Evolutionary conservation across 208 protist genomes (phyloP).

Genomic region (Trypanosoma congolense): DNA sequence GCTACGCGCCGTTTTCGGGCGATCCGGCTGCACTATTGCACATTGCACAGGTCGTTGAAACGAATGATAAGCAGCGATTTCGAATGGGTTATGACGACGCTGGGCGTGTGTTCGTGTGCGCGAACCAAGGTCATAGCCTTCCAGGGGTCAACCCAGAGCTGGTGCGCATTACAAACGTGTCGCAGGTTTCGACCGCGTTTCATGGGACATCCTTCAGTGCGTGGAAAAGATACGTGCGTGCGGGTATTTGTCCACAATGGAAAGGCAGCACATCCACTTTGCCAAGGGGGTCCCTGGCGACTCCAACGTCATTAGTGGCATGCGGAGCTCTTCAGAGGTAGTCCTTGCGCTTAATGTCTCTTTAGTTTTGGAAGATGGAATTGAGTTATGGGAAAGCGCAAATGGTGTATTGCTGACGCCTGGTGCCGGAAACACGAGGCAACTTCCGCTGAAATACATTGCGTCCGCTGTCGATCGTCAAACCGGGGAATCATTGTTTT

Average conservation of each 20-base stretch:
- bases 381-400: slow-evolving; percentile 63
- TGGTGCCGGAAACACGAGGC: slow-evolving; percentile 50
- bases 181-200: slow-evolving; percentile 40
- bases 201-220: slow-evolving; percentile 79
- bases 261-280: slow-evolving; percentile 88
- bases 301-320: slow-evolving; percentile 76
- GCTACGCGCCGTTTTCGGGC: slow-evolving; percentile 13
- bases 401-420: slow-evolving; percentile 86
- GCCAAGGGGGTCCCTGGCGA: slow-evolving; percentile 49
- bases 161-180: slow-evolving; percentile 27
- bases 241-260: slow-evolving; percentile 83
- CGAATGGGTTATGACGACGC: slow-evolving; percentile 38
- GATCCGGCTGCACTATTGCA: slow-evolving; percentile 30
- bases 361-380: slow-evolving; percentile 48
- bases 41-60: slow-evolving; percentile 40
- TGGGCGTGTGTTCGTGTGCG: slow-evolving; percentile 57
- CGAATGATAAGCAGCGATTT: slow-evolving; percentile 79
- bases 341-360: slow-evolving; percentile 75
- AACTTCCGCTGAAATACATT: slow-evolving; percentile 72
- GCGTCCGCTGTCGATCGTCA: slow-evolving; percentile 45
- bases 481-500: slow-evolving; percentile 23
- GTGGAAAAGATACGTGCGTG: slow-evolving; percentile 50
- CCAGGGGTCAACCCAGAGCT: slow-evolving; percentile 50
- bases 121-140: slow-evolving; percentile 83
- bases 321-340: slow-evolving; percentile 61